Evolutionary conservation across 2,329 filamentous ascomycete species (phyloP), one percentile per base, ranked within the genome.

Genomic region (Pezicula rhizophila): DNA sequence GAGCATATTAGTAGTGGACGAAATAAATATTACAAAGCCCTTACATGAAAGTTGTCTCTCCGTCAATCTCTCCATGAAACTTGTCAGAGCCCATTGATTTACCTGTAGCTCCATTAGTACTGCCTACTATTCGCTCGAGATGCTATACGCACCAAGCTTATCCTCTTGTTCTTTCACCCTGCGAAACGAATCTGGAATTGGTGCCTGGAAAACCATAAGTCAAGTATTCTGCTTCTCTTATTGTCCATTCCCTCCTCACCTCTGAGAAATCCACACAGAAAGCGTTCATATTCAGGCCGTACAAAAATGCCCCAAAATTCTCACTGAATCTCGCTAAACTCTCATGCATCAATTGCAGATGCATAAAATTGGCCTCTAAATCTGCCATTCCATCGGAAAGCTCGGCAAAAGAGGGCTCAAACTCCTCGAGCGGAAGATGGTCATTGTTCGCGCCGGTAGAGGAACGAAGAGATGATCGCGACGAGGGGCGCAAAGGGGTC

Each of bases 221-320:
- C 8, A 4, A 42, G 15, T 28, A 40, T 42, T 20, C 31, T 38
- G n/a, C 4, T 12, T 8, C 10, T 12, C 4, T 23, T 5, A 2
- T 33, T 18, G 10, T 4, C 10, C n/a, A 48, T 11, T 31, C 8
- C 28, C 8, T 31, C 28, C 65, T 45, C 70, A 90, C 90, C 80
- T 99, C 93, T 0, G 90, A 88, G 57, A 96, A 99, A 67, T 99
- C 93, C 28, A 97, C 91, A 66, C 92, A 97, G 66, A 97, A 99
- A 1, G 93, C 93, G 68, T 96, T 97, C 91, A 99, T 96, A 64
- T 97, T 97, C 65, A 99, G 68, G 2, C 93, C 93, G 61, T 97
- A 99, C 41, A 99, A 71, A 62, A 99, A 97, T 59, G 86, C 89
- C 1, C 90, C 90, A 68, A 99, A 99, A 63, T 87, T 95, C 75